Percentiles rank a stretch among this genome's conserved stretches.
These are phyloP conservation scores for Beauveria sp. DNA, from an alignment of 2,329 filamentous ascomycete species.

Conservation along the genomic window DNA sequence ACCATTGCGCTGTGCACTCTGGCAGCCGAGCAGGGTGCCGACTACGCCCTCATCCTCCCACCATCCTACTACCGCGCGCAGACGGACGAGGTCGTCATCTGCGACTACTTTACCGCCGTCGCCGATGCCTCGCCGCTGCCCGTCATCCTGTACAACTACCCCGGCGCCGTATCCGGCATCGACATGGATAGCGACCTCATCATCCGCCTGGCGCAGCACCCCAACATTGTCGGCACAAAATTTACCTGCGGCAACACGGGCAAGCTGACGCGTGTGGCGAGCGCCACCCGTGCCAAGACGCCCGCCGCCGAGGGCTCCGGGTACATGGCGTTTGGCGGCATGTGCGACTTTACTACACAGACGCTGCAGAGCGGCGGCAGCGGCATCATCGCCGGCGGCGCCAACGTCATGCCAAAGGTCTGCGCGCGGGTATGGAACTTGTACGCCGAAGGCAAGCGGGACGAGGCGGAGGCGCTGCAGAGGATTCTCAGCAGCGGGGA, in stretches of 20 bases:
- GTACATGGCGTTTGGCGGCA: slow-evolving; percentile 83
- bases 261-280: slow-evolving; percentile 76
- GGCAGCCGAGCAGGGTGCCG: slow-evolving; percentile 61
- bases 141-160: slow-evolving; percentile 87
- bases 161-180: slow-evolving; percentile 76
- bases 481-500: slow-evolving; percentile 71
- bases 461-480: slow-evolving; percentile 69
- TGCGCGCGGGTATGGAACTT: slow-evolving; percentile 74
- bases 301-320: slow-evolving; percentile 50
- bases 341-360: slow-evolving; percentile 81
- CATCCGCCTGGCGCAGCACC: slow-evolving; percentile 69
- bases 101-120: slow-evolving; percentile 66
- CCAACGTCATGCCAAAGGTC: slow-evolving; percentile 77
- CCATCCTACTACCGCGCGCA: slow-evolving; percentile 77
- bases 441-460: slow-evolving; percentile 62
- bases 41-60: slow-evolving; percentile 72
- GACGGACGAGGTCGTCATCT: slow-evolving; percentile 65
- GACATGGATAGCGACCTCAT: slow-evolving; percentile 87
- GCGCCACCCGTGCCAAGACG: slow-evolving; percentile 63
- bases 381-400: slow-evolving; percentile 78
- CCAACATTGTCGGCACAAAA: slow-evolving; percentile 82
- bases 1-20: slow-evolving; percentile 69
- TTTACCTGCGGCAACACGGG: slow-evolving; percentile 90
- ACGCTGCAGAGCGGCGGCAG: slow-evolving; percentile 71
- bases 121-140: slow-evolving; percentile 70